Base-by-base conservation (phyloP, 2,329 filamentous ascomycete genomes). In the Neospermospora avenae region DNA sequence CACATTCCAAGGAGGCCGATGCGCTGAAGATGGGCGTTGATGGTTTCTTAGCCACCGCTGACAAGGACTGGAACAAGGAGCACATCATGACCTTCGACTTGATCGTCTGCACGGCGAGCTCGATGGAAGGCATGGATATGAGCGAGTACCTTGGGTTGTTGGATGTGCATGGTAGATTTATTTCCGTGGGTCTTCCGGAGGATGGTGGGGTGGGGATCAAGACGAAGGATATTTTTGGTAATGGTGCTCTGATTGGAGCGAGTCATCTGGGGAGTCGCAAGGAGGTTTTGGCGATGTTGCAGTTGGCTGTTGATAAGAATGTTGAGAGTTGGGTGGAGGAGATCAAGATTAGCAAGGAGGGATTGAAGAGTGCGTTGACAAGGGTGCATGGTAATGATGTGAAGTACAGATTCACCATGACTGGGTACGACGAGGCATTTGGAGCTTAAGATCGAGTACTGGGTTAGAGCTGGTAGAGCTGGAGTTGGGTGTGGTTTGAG, bases 111-210 rank as follows among this genome's bases (percentile, higher is more conserved):
- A 87, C 85, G 7, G 87, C 89, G 68, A 89, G 85, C 70, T 85
- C 82, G 37, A 87, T 84, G 55, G 79, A 84, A 69, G 81, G 80
- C 51, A 90, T 91, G 76, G 84, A 90, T 71, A 77, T 91, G 34
- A 75, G 76, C 55, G 81, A 87, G 65, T 96, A 95, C 78, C 84
- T 96, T 70, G 84, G 83, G 63, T 83, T 92, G 69, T 82, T 96
- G 73, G 91, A 93, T 75, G 86, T 93, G 59, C 89, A 92, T 77
- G 90, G 88, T 60, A 83, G 82, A 71, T 95, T 89, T 84, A 84
- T 93, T 73, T 89, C 83, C 69, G 89, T 93, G 57, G 90, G 90
- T 44, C 80, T 95, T 70, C 90, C 90, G 3, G 89, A 92, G 72
- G 88, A 90, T 63, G 85, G 87, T 46, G 84, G 90, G 11, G 84